These are phyloP conservation scores for Globisporangium irregulare DNA, from an alignment of 352 stramenopile species.

Conservation along the genomic window DNA sequence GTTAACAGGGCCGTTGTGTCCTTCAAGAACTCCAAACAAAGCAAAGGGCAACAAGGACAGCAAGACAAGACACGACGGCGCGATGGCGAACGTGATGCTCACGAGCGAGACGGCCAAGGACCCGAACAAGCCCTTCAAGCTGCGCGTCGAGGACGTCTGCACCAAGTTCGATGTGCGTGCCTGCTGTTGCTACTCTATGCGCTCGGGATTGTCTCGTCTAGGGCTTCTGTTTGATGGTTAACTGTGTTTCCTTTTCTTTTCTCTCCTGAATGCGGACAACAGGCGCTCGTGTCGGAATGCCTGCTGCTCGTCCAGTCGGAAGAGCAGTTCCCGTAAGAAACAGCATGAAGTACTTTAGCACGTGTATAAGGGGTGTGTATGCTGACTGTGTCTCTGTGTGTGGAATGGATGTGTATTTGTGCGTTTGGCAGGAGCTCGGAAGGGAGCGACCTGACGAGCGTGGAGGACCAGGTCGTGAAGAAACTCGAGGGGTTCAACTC, in stretches of 20 bases:
- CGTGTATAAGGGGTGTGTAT: no score
- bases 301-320: constrained; percentile 74
- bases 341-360: no score
- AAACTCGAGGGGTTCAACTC: constrained; percentile 89
- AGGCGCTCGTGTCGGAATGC: constrained; percentile 77
- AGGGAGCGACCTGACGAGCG: constrained; percentile 26
- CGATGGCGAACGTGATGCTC: constrained; percentile 87
- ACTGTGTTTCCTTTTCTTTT: background rate
- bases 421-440: constrained; percentile 19
- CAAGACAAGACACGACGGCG: background rate
- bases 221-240: background rate
- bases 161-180: constrained; percentile 72
- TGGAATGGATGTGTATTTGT: background rate
- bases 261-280: background rate
- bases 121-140: constrained; percentile 86
- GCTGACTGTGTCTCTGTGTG: background rate
- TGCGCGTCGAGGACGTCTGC: constrained; percentile 83
- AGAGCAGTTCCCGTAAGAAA: constrained; percentile 54
- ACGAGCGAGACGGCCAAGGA: constrained; percentile 87
- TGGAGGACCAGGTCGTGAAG: constrained; percentile 80
- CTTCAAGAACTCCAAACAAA: constrained; percentile 3
- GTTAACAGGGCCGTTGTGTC: background rate
- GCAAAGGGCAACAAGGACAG: no score
- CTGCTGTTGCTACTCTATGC: background rate
- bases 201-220: background rate